These are phyloP conservation scores for Cercospora canescens DNA, from an alignment of 2,329 filamentous ascomycete genomes.

Conservation along the genomic window DNA sequence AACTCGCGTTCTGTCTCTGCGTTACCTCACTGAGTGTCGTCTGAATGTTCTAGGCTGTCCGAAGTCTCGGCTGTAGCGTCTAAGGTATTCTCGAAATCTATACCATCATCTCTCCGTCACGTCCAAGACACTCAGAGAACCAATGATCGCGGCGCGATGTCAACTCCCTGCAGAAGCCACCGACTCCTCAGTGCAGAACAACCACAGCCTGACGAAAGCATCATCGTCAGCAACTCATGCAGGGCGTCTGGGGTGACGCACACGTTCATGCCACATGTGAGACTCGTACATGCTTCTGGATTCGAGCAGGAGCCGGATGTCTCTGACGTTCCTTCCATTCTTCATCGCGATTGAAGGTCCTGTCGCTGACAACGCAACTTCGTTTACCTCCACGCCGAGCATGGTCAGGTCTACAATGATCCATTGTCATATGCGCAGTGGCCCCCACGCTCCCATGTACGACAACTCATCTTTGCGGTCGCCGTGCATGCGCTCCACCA, in stretches of 20 bases:
- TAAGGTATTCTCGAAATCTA: neutral
- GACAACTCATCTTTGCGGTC: neutral
- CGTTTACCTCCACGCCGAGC: neutral
- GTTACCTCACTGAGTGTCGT: neutral
- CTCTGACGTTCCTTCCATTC: neutral
- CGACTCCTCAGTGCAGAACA: neutral
- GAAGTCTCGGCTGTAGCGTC: neutral
- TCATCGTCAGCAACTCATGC: constrained; percentile 1
- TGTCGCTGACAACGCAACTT: neutral
- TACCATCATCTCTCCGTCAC: neutral
- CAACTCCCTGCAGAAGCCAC: neutral
- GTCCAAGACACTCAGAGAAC: neutral
- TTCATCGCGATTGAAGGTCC: neutral
- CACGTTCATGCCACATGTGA: neutral
- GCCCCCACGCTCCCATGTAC: neutral
- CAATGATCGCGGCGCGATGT: neutral
- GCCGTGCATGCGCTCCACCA: neutral
- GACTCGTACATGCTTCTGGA: neutral
- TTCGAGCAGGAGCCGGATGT: neutral
- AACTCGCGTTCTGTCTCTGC: neutral
- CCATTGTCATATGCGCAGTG: neutral
- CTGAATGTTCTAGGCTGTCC: neutral
- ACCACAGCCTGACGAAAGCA: neutral
- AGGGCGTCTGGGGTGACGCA: neutral
- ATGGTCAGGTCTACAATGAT: neutral